A percentile compares a stretch with the other conserved stretches of the same genome.
phyloP scores from a whole-genome alignment of 169 alveolate species.

The Babesia ovata region DNA sequence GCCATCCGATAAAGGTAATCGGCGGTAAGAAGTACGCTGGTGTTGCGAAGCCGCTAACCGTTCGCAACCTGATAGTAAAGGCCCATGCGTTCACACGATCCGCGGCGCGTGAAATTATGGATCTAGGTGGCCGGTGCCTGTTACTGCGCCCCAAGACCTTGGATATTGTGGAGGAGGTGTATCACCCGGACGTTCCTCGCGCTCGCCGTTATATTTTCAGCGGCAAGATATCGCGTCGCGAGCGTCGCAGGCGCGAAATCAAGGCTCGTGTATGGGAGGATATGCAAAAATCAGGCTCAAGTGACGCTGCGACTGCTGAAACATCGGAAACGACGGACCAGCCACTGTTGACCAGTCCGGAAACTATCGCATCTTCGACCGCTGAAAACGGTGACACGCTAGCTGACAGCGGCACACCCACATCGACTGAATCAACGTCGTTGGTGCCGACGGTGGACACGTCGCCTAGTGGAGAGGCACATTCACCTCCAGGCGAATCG shows the following conservation, averaged over 20 bases:
- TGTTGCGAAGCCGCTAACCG: slow-evolving; percentile 56
- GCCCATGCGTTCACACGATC: slow-evolving; percentile 77
- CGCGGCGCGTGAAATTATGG: slow-evolving; percentile 77
- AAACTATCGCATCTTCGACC: neutral
- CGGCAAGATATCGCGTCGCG: slow-evolving; percentile 76
- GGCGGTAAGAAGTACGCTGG: slow-evolving; percentile 61
- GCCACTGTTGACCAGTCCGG: neutral
- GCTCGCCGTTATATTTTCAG: slow-evolving; percentile 75
- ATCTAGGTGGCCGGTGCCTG: slow-evolving; percentile 74
- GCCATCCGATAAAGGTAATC: slow-evolving; percentile 75
- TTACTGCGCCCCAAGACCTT: slow-evolving; percentile 73
- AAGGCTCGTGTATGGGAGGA: slow-evolving; percentile 36
- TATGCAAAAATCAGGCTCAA: slow-evolving; percentile 3
- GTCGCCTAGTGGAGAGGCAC: too few species aligned
- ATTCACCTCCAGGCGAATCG: too few species aligned
- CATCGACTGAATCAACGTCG: too few species aligned
- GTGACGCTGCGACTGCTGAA: neutral
- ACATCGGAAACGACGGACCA: neutral
- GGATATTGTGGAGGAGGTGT: slow-evolving; percentile 76
- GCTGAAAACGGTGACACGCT: neutral
- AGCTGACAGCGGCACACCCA: neutral
- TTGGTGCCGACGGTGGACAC: too few species aligned
- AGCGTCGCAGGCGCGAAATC: slow-evolving; percentile 54
- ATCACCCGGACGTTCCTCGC: slow-evolving; percentile 73
- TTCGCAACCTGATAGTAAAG: slow-evolving; percentile 73